Percentiles rank a stretch among this genome's conserved stretches.
Conservation (phyloP, 2,329 filamentous ascomycete genomes). For the Botrytis elliptica region DNA sequence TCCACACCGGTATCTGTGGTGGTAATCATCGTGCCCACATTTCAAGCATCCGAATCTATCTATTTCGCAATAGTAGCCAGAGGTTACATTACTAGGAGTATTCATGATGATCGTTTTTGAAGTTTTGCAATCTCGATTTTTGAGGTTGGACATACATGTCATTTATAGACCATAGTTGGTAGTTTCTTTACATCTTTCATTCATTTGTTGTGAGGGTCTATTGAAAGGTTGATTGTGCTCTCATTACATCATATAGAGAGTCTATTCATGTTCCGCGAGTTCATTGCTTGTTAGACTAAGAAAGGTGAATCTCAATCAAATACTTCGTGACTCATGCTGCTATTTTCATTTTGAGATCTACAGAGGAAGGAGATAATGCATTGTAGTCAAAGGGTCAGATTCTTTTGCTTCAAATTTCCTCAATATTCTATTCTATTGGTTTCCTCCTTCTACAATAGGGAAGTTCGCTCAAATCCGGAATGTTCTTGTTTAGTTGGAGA, state of each 20-base stretch:
- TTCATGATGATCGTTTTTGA: neutral
- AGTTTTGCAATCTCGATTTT: neutral
- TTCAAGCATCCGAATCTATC: neutral
- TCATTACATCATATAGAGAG: neutral
- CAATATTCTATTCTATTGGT: neutral
- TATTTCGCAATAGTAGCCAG: neutral
- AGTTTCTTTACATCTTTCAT: neutral
- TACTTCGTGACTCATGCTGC: neutral
- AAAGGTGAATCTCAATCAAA: neutral
- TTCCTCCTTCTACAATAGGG: neutral
- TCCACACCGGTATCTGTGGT: neutral
- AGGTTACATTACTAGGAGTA: neutral
- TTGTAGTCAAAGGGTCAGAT: neutral
- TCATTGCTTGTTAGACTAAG: neutral
- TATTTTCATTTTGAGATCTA: neutral
- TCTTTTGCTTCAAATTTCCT: accelerated
- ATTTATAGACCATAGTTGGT: neutral
- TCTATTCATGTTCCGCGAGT: neutral
- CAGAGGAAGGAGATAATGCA: neutral
- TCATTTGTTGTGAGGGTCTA: neutral
- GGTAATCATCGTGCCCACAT: neutral
- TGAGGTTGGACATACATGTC: too few relatives aligned
- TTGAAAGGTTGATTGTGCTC: neutral
- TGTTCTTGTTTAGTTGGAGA: neutral
- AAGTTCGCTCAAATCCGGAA: neutral